phyloP scores from a whole-genome alignment of 495 filamentous ascomycete species.

The Aspergillus indologenus region DNA sequence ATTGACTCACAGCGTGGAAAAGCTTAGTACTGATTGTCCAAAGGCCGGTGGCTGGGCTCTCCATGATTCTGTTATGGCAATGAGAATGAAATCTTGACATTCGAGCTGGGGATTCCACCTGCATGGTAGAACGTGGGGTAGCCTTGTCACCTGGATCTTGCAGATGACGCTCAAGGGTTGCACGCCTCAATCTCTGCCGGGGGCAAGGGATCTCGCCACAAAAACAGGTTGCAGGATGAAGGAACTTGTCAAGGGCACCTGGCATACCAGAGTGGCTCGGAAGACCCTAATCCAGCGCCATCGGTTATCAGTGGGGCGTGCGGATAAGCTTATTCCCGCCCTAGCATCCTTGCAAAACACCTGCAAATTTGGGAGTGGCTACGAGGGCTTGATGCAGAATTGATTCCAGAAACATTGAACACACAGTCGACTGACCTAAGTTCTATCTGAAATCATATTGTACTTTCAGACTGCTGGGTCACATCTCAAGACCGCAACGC shows the following conservation, averaged over 20 bases:
- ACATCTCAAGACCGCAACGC: too few species aligned
- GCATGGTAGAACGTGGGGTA: neutral
- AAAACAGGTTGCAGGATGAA: neutral
- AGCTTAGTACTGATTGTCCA: neutral
- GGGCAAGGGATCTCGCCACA: neutral
- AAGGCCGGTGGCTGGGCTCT: neutral
- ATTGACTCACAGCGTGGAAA: neutral
- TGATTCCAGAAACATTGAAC: too few species aligned
- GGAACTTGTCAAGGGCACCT: neutral
- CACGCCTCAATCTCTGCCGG: too few species aligned
- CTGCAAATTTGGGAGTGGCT: neutral
- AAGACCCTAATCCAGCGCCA: neutral
- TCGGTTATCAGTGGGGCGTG: neutral
- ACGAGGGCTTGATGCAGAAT: too few species aligned
- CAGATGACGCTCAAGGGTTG: neutral
- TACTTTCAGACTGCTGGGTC: too few species aligned
- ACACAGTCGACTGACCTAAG: too few species aligned
- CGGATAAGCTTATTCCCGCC: slow-evolving; percentile 7
- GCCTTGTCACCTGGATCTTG: neutral
- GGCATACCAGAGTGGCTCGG: neutral
- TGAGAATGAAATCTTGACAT: too few species aligned
- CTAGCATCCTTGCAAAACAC: neutral
- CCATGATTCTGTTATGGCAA: neutral
- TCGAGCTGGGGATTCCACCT: too few species aligned
- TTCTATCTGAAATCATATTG: too few species aligned